Evolutionary conservation across 2,329 filamentous ascomycete species (phyloP).

Genomic region (Amauroascus verrucosus): DNA sequence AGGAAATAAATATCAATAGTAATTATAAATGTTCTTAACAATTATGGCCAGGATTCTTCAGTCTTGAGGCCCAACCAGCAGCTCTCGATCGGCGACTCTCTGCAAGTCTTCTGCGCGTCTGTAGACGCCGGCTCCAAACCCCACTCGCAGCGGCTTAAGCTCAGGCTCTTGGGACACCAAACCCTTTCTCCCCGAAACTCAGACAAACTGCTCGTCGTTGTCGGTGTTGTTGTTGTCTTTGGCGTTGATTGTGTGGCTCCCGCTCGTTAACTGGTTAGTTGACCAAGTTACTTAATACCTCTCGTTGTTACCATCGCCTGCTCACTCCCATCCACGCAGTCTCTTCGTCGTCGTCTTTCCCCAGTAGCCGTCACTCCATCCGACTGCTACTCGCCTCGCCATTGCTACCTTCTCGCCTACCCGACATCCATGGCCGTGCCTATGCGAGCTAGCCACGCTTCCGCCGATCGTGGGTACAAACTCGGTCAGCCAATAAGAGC

Average conservation of each 20-base stretch:
- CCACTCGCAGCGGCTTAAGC: not conserved
- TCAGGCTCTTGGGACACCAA: no score
- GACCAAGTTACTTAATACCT: no score
- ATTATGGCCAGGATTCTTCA: no score
- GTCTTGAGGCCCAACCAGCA: no score
- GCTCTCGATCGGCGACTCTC: no score
- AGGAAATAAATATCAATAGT: no score
- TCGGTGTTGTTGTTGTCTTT: not conserved
- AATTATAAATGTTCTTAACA: no score
- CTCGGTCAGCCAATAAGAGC: conserved; percentile 2
- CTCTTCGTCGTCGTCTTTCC: no score
- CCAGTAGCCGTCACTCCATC: no score
- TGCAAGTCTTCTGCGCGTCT: not conserved
- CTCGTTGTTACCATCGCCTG: no score
- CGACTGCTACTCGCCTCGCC: not conserved
- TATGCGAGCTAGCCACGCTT: conserved; percentile 12
- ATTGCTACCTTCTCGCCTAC: not conserved
- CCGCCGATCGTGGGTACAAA: conserved; percentile 8
- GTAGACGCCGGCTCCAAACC: not conserved
- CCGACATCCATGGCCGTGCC: conserved; percentile 8
- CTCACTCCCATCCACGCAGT: no score
- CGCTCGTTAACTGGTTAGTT: not conserved
- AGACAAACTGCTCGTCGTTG: not conserved
- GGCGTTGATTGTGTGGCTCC: not conserved
- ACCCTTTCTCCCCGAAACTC: not conserved